Evolutionary conservation across 2,329 filamentous ascomycete genomes (phyloP), one percentile per base, ranked within the genome.

Genomic region (Trichoderma arundinaceum): DNA sequence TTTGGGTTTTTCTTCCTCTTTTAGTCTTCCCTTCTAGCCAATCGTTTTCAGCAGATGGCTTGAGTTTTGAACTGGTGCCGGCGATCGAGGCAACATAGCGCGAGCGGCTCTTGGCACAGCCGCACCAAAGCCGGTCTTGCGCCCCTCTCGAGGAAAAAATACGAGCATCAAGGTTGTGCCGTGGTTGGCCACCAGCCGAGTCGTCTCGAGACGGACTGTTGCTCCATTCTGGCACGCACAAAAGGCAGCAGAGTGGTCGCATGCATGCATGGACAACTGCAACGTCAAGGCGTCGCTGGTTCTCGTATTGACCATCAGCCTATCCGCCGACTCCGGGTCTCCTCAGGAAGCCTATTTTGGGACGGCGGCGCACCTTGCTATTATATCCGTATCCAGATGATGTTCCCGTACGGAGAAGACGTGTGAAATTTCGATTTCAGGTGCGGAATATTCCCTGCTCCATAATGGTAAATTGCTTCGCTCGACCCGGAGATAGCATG

Each of bases 371-470:
- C 12, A 39, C 19, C 12, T 38, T 38, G 51, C 12, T 22, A 44
- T 58, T 15, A 58, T 48, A 46, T 48, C 56, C 56, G 56, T 19
- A 59, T 48, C 32, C 13, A 28, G 57, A 46, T 15, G 32, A 15
- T 33, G 28, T 32, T n/a, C 15, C 48, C 48, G 28, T 2, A 8
- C 22, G 28, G 33, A 13, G 15, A 57, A n/a, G 60, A 17, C 28
- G 39, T 38, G 32, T 38, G 60, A 53, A 46, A 46, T 52, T 54
- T 53, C 39, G 49, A 63, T 9, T 54, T 46, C 22, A 53, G 48
- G 49, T 39, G 60, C 54, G 60, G 60, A 63, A 63, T 54, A 63
- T 54, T 63, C 60, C 41, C 8, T 35, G 28, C 60, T 46, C 60
- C 60, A 63, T 54, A 63, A 39, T 46, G n/a, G 44, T 54, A 53